A percentile compares a stretch with the other conserved stretches of the same genome.
Evolutionary conservation across 345 rosid genomes (phyloP).

Genomic region (Gossypium bickii): DNA sequence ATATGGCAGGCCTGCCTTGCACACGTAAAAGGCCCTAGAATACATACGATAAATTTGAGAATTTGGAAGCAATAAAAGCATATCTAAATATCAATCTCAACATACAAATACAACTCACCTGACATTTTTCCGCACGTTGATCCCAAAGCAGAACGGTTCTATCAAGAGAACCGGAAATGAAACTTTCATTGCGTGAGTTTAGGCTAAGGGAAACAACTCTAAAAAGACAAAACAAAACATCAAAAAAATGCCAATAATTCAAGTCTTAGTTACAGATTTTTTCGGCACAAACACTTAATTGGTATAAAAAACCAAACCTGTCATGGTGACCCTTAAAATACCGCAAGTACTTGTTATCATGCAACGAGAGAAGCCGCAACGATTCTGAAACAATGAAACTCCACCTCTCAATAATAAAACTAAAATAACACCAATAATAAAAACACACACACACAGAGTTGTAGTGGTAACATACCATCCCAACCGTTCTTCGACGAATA

Average conservation of each 20-base stretch:
- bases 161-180: conserved; percentile 93
- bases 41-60: conserved; percentile 9
- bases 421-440: background rate
- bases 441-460: conserved; percentile 5
- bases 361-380: conserved; percentile 83
- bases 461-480: conserved; percentile 63
- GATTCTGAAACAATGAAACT: conserved; percentile 47
- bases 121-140: conserved; percentile 95
- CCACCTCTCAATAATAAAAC: background rate
- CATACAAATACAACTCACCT: conserved; percentile 41
- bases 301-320: conserved; percentile 47
- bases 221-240: conserved; percentile 2
- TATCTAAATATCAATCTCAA: background rate
- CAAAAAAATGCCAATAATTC: background rate
- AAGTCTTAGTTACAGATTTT: background rate
- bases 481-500: conserved; percentile 97
- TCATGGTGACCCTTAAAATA: conserved; percentile 97
- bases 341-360: conserved; percentile 94
- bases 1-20: conserved; percentile 92
- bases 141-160: conserved; percentile 97
- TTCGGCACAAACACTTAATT: background rate
- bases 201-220: conserved; percentile 96
- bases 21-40: conserved; percentile 63
- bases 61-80: background rate
- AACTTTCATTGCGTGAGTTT: conserved; percentile 78